These are phyloP conservation scores for Saitozyma podzolica DNA, from an alignment of 768 basidiomycete genomes.

Conservation along the genomic window DNA sequence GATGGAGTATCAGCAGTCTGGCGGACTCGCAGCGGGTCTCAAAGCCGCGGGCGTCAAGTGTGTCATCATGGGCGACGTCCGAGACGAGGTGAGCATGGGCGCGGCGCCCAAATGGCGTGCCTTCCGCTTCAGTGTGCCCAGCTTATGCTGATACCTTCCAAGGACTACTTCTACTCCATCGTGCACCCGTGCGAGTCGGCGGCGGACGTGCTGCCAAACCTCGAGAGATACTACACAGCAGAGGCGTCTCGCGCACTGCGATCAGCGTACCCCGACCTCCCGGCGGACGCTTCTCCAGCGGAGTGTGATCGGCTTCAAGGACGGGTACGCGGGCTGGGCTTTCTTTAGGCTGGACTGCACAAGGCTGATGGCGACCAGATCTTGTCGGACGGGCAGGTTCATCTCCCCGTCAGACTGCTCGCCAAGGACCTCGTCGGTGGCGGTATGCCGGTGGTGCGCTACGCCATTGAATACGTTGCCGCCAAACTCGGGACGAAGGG, in stretches of 20 bases:
- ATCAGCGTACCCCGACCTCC: conserved; percentile 55
- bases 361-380: conserved; percentile 13
- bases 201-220: conserved; percentile 61
- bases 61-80: conserved; percentile 68
- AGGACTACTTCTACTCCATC: conserved; percentile 7
- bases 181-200: conserved; percentile 62
- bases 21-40: conserved; percentile 62
- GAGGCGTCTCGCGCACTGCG: conserved; percentile 59
- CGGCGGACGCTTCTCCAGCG: conserved; percentile 55
- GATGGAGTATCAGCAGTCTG: conserved; percentile 69
- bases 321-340: background rate
- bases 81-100: conserved; percentile 63
- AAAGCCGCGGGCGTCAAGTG: conserved; percentile 63
- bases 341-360: background rate
- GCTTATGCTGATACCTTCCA: background rate
- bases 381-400: conserved; percentile 54
- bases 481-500: conserved; percentile 63
- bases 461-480: conserved; percentile 70
- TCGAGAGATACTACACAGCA: conserved; percentile 64
- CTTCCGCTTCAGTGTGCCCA: too few species aligned
- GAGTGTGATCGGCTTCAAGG: conserved; percentile 62
- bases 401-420: conserved; percentile 67
- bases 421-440: conserved; percentile 62
- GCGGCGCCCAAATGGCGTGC: too few species aligned
- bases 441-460: conserved; percentile 67